Evolutionary conservation across 371 early-diverging fungal genomes (phyloP), one percentile per base, ranked within the genome.

Genomic region (Phascolomyces articulosus): DNA sequence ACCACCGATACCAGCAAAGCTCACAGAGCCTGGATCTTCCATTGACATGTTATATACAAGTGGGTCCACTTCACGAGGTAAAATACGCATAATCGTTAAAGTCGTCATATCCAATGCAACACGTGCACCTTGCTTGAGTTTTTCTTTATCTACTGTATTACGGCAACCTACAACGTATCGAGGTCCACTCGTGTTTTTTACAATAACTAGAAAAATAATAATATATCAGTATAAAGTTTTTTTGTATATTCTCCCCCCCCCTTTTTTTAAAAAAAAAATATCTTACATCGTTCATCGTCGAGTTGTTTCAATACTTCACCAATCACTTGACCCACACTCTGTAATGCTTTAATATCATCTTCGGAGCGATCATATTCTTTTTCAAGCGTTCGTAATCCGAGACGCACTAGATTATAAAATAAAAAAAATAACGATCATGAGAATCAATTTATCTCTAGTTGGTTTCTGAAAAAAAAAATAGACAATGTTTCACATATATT

Each of bases 21-120:
- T 87, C 64, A 99, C 82, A 62, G 93, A 81, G 40, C 98, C 98
- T 24, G 99, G 99, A 74, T 98, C 97, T 78, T 98, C 99, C 65
- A 93, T 90, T 20, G 96, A 93, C 99, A 99, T 99, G 79, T 95
- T 98, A 85, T 98, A 98, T 53, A 99, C 99, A 65, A 97, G 86
- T 27, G 99, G 99, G 82, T 99, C 99, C 8, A 99, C 99, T 76
- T 99, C 99, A 53, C 99, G 88, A 28, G 99, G 99, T 51, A 99
- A 86, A 71, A 96, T 90, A 48, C 97, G 90, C 99, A 99, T 99
- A 66, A 99, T 99, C 18, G 99, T 99, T 58, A 99, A 85, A 3
- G 99, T 99, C 21, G 99, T 99, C 92, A 99, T 99, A 79, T 99
- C 99, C 58, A 99, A 86, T 15, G 99, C 94, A 11, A 99, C 99